phyloP scores from a whole-genome alignment of 129 eudicot genomes.

The Erigeron canadensis region DNA sequence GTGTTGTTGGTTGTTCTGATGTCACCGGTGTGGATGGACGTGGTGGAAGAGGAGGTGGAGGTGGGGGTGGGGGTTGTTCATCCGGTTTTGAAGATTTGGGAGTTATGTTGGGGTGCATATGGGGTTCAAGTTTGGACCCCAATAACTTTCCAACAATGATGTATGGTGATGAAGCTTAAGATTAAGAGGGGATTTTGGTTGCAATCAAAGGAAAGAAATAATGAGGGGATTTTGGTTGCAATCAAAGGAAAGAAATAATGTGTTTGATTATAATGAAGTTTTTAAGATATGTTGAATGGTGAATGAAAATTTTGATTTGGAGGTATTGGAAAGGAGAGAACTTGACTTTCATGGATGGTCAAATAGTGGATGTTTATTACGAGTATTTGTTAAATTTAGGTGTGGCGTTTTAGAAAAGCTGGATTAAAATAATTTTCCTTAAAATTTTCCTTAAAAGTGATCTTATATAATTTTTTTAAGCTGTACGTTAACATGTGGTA shows the following conservation, averaged over 20 bases:
- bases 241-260: background rate
- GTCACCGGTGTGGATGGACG: constrained; percentile 10
- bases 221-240: constrained; percentile 13
- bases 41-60: constrained; percentile 11
- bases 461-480: too few relatives aligned
- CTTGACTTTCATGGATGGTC: constrained; percentile 23
- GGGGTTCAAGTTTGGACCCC: constrained; percentile 31
- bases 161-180: constrained; percentile 12
- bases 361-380: background rate
- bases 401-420: too few relatives aligned
- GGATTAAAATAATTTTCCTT: too few relatives aligned
- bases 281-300: constrained; percentile 29
- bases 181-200: constrained; percentile 30
- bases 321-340: constrained; percentile 9
- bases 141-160: constrained; percentile 20
- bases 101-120: constrained; percentile 32
- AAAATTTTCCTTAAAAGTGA: too few relatives aligned
- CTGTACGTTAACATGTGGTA: too few relatives aligned
- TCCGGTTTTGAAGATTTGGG: constrained; percentile 13
- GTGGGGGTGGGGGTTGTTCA: constrained; percentile 23
- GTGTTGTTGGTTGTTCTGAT: constrained; percentile 9
- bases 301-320: constrained; percentile 1
- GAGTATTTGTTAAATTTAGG: too few relatives aligned
- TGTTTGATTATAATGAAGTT: too few relatives aligned
- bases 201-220: constrained; percentile 2